Base-by-base conservation (phyloP, 2,329 filamentous ascomycete genomes). In the Penicillium sp. region DNA sequence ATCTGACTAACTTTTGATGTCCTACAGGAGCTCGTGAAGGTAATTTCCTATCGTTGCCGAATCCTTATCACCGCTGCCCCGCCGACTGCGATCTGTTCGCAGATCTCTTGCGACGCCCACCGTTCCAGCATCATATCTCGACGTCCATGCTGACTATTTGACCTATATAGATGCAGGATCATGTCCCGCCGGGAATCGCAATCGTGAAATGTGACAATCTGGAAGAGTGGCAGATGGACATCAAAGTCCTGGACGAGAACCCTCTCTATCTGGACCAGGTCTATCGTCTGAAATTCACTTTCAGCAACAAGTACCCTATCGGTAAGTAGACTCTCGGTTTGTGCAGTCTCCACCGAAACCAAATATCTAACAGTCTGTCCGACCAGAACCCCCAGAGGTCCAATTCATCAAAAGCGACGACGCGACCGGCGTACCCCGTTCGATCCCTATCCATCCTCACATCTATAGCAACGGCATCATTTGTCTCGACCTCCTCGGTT, bases 401-500 rank as follows among this genome's bases (percentile, higher is more conserved):
- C 89, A 89, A 53, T 99, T 99, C 69, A 81, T 90, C 51, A 80
- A 86, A 64, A 77, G 83, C 49, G 72, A 84, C 32, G 47, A 53
- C 22, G 58, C 68, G 9, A 65, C 72, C 31, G 65, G 68, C 6
- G 71, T 75, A 1, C 72, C 74, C 39, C 81, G 83, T 40, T 77
- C 80, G 2, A 92, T 99, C 66, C 94, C 94, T 1, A 92, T 96
- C 72, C 94, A 99, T 68, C 94, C 94, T 3, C 94, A 99, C 77
- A 90, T 99, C 74, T 99, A 99, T 79, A 94, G 89, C 65, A 99
- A 99, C 74, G 94, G 94, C 65, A 96, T 97, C 73, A 99, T 99
- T 70, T 99, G 94, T 68, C 88, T 99, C 45, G 94, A 99, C 66
- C 83, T 99, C 1, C 85, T 99, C 8, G 91, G 91, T 48, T 80